Base-by-base conservation (phyloP, 2,329 filamentous ascomycete genomes). In the Nigrograna mackinnonii region DNA sequence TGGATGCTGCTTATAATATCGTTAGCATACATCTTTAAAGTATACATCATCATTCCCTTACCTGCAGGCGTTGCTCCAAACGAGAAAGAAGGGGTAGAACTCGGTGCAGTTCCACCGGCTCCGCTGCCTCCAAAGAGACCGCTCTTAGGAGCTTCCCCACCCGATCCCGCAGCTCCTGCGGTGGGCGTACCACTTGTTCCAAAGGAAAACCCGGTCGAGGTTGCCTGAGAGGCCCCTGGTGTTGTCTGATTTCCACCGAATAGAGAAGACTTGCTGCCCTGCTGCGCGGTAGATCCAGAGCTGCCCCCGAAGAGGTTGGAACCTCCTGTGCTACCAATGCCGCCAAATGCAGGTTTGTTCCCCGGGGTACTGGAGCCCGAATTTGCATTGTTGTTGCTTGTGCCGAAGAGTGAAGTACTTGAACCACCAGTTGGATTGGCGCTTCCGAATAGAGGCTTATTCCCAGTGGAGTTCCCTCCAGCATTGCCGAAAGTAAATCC, bases 191-290 rank as follows among this genome's bases (percentile, higher is more conserved):
- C n/a, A n/a, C n/a, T n/a, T 7, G 11, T 9, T 18, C 30, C 22
- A 6, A 40, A 20, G 22, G 28, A 17, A 19, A 44, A 44, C 21
- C 2, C 16, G 18, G 6, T 47, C 44, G 22, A 52, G 5, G 36
- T 26, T 38, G 36, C 41, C 28, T 46, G 46, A 3, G 57, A 46
- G 28, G 60, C 48, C 43, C 57, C 57, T 7, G 60, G 35, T 14
- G 60, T 50, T 37, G 59, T 47, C 47, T 46, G 48, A 26, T 44
- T 51, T 24, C 46, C 53, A 22, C 60, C 60, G 35, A 67, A 65
- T 21, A 66, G 45, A 38, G 56, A 46, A 18, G 55, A 49, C 42
- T 66, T 60, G 44, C 48, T 57, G 7, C 60, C 48, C 36, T 56
- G 58, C 2, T 63, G 56, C 18, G 62, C 61, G 37, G 40, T 57